Evolutionary conservation across 495 filamentous ascomycete genomes (phyloP), one percentile per base, ranked within the genome.

Genomic region (Pseudomonodictys pantanalensis): DNA sequence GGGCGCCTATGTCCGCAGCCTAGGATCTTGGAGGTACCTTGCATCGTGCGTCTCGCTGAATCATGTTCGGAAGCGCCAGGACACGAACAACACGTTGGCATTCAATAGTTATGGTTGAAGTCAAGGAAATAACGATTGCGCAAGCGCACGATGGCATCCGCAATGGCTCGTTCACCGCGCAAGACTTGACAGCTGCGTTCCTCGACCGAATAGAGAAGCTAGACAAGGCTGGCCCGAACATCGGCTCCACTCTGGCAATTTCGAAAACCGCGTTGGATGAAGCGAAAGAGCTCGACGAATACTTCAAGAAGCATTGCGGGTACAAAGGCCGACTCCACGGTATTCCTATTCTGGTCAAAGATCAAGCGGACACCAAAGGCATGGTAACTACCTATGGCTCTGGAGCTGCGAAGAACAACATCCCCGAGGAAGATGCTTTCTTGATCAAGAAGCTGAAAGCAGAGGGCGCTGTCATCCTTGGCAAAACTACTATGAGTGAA

Each of bases 291-390:
- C 45, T 49, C 9, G 45, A 49, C 24, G 24, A 17, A 17, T 29
- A 49, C 24, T 18, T 49, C 9, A 5, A 23, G 18, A 23, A 24
- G 20, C 18, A 49, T 10, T 11, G 18, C 10, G 5, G 10, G 10
- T 18, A 25, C 18, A 66, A 54, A 41, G 70, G 70, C 33, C 78
- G 78, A 2, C 72, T 87, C 1, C 83, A 89, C 70, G 86, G 86
- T 17, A 78, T 89, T 35, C 85, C 86, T 0, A 79, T 88, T 42
- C 62, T 88, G 15, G 76, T 88, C 65, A 88, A 89, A 71, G 79
- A 84, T 62, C 89, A 86, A 72, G 87, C 88, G 52, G 86, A 80
- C 29, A 85, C 82, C 4, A 79, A 78, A 45, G 87, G 88, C 60
- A 83, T 89, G 83, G 79, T 85, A 62, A 87, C 84, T 15, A 86